Conservation (phyloP, 208 protist species). For the Kentomonas sorsogonicus region DNA sequence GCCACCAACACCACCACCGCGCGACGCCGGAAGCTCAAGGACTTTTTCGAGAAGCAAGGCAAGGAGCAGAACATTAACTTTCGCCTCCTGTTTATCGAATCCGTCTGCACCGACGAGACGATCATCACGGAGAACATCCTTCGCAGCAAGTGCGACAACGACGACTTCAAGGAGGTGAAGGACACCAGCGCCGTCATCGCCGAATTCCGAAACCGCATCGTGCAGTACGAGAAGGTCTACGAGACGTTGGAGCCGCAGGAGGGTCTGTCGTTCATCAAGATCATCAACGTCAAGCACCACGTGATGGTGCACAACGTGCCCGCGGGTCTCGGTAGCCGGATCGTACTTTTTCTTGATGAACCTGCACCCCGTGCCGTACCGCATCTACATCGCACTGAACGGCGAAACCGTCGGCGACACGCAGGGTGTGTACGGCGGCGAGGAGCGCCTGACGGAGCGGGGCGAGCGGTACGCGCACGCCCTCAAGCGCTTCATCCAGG, state of each 20-base stretch:
- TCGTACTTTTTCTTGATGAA: constrained; percentile 88
- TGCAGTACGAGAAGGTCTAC: constrained; percentile 88
- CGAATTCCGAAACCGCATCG: constrained; percentile 75
- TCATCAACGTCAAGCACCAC: constrained; percentile 86
- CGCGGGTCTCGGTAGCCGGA: constrained; percentile 64
- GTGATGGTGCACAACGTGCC: constrained; percentile 73
- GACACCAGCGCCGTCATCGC: constrained; percentile 72
- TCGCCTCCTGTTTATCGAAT: constrained; percentile 89
- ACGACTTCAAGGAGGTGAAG: constrained; percentile 84
- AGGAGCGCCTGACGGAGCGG: constrained; percentile 57
- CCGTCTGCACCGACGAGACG: constrained; percentile 83
- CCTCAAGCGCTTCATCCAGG: constrained; percentile 72
- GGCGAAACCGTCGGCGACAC: constrained; percentile 71
- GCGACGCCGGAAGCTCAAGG: constrained; percentile 52
- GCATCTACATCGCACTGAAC: constrained; percentile 78
- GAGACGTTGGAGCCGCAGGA: constrained; percentile 66
- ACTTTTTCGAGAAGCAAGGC: constrained; percentile 52
- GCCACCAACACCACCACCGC: constrained; percentile 88
- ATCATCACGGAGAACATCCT: constrained; percentile 89
- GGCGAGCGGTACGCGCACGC: constrained; percentile 61
- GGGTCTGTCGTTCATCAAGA: constrained; percentile 78
- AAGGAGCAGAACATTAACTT: constrained; percentile 37
- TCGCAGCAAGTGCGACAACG: constrained; percentile 84
- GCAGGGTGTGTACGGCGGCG: constrained; percentile 68
- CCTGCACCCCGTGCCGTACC: constrained; percentile 80